These are phyloP conservation scores for Prunella vulgaris DNA, from an alignment of 257 asterid species.

Conservation along the genomic window DNA sequence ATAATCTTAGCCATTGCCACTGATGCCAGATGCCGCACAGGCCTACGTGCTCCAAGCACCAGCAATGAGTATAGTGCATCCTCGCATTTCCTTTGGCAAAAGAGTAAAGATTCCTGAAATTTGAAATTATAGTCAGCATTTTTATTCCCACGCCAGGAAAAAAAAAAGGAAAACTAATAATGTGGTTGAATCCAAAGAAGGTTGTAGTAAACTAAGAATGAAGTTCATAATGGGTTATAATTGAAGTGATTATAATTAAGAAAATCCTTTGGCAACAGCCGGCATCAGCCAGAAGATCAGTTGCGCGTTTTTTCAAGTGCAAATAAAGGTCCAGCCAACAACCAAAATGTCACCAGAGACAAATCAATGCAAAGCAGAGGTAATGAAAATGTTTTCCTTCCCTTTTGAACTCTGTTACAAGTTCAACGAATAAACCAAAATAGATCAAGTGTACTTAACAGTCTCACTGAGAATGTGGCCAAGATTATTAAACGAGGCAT, in stretches of 20 bases:
- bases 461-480: not conserved
- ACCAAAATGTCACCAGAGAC: slow-evolving; percentile 2
- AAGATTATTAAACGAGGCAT: not conserved
- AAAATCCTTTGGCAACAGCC: not conserved
- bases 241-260: not conserved
- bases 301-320: not conserved
- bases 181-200: no score
- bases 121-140: slow-evolving; percentile 17
- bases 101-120: slow-evolving; percentile 72
- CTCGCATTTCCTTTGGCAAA: slow-evolving; percentile 92
- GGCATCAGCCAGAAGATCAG: not conserved
- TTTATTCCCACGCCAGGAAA: not conserved
- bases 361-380: not conserved
- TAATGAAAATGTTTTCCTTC: not conserved
- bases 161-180: not conserved
- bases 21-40: slow-evolving; percentile 93
- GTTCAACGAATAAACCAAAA: not conserved
- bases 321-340: slow-evolving; percentile 10
- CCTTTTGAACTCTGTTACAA: not conserved
- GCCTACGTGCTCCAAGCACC: slow-evolving; percentile 93
- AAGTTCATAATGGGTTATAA: not conserved
- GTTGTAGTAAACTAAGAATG: no score
- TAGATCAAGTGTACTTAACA: not conserved
- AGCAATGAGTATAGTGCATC: slow-evolving; percentile 85
- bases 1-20: slow-evolving; percentile 90